A percentile compares a stretch with the other conserved stretches of the same genome.
These are phyloP conservation scores for Cenchrus purpureus DNA, from an alignment of 176 grass and related monocot species.

Conservation along the genomic window DNA sequence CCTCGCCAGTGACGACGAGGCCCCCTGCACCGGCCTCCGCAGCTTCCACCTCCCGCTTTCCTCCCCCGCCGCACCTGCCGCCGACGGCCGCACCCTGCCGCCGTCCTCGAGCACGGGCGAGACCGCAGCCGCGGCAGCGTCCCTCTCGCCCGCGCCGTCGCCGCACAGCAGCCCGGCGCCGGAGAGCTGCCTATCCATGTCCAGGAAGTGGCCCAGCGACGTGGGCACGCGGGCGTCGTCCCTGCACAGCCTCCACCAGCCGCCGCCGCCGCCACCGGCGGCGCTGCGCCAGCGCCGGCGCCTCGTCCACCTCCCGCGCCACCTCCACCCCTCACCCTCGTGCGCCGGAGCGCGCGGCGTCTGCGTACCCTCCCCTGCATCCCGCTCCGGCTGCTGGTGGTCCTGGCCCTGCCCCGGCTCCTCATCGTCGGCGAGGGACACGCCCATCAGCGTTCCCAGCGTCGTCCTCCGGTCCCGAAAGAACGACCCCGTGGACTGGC, in stretches of 20 bases:
- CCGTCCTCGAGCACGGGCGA: constrained; percentile 60
- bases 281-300: constrained; percentile 33
- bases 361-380: neutral
- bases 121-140: constrained; percentile 24
- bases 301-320: constrained; percentile 16
- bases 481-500: constrained; percentile 95
- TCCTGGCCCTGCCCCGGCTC: neutral
- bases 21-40: constrained; percentile 20
- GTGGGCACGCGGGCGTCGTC: constrained; percentile 53
- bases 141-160: constrained; percentile 13
- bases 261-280: neutral
- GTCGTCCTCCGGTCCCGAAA: constrained; percentile 93
- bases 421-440: constrained; percentile 54
- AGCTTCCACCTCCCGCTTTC: constrained; percentile 43
- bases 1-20: constrained; percentile 52
- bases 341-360: neutral
- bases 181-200: constrained; percentile 70
- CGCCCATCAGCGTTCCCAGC: constrained; percentile 96
- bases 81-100: constrained; percentile 56
- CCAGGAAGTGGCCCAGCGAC: constrained; percentile 78
- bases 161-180: constrained; percentile 56
- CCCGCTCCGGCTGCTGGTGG: neutral
- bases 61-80: neutral
- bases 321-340: constrained; percentile 14
- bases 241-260: constrained; percentile 79